Percentiles rank a stretch among this genome's conserved stretches.
Evolutionary conservation across 2,329 filamentous ascomycete species (phyloP).

Genomic region (Chrysosporium keratinophilum): DNA sequence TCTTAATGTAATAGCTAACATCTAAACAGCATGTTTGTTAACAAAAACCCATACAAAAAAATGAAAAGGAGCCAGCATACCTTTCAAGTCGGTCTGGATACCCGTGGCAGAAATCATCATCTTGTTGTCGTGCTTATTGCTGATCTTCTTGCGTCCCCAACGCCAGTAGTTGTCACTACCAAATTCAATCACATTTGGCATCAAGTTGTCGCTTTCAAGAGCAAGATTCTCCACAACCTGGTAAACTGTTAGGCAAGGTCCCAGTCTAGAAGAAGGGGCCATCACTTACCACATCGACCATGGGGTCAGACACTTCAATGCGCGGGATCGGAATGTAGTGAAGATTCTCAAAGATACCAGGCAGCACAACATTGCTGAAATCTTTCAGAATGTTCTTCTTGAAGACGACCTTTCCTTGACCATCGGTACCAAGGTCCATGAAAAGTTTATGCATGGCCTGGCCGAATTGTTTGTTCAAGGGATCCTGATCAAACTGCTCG

Average conservation of each 20-base stretch:
- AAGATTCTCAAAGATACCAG: conserved; percentile 68
- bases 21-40: conserved; percentile 37
- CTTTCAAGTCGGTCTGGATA: conserved; percentile 77
- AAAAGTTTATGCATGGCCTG: conserved; percentile 73
- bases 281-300: conserved; percentile 57
- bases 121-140: conserved; percentile 72
- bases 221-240: conserved; percentile 80
- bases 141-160: conserved; percentile 81
- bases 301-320: conserved; percentile 79
- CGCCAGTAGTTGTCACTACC: conserved; percentile 88
- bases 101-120: conserved; percentile 78
- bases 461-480: conserved; percentile 73
- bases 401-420: conserved; percentile 73
- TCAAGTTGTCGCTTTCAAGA: conserved; percentile 91
- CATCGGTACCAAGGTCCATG: conserved; percentile 76
- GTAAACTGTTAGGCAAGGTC: background rate
- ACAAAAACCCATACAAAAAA: background rate
- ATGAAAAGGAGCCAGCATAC: conserved; percentile 19
- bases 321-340: conserved; percentile 88
- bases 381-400: conserved; percentile 92
- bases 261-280: background rate
- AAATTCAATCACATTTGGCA: conserved; percentile 83
- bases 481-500: conserved; percentile 80
- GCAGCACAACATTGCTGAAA: conserved; percentile 74
- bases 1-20: conserved; percentile 89